Evolutionary conservation across 2,329 filamentous ascomycete genomes (phyloP).

Genomic region (Fusarium sp.): DNA sequence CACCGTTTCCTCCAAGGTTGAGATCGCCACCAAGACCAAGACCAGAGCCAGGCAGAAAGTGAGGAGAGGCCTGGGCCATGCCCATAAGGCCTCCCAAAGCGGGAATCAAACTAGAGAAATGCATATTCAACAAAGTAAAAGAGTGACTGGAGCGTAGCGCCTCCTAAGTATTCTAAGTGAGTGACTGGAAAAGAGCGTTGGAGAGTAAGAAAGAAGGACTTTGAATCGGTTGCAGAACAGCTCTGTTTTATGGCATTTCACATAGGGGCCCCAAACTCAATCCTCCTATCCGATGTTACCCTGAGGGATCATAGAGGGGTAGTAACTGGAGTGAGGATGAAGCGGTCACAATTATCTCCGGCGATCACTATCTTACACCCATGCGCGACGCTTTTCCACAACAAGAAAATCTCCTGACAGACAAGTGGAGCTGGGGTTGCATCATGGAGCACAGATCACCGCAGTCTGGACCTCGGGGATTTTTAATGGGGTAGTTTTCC

Average conservation of each 20-base stretch:
- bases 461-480: conserved; percentile 11
- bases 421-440: conserved; percentile 3
- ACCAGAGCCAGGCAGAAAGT: conserved; percentile 19
- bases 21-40: conserved; percentile 11
- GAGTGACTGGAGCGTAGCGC: conserved; percentile 42
- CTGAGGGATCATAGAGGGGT: not conserved
- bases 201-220: not conserved
- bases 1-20: not conserved
- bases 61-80: conserved; percentile 38
- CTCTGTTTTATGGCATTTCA: conserved; percentile 13
- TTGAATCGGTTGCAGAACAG: not conserved
- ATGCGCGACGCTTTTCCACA: not conserved
- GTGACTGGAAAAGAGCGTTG: conserved; percentile 37
- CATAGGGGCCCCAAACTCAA: not conserved
- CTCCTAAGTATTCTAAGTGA: conserved; percentile 33
- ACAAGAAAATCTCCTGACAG: conserved; percentile 20
- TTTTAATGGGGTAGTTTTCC: conserved; percentile 12
- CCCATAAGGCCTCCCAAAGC: conserved; percentile 37
- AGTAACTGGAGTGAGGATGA: not conserved
- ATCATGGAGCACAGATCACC: conserved; percentile 20
- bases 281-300: conserved; percentile 21
- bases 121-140: conserved; percentile 38
- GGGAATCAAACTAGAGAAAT: conserved; percentile 35
- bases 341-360: conserved; percentile 21
- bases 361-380: conserved; percentile 39